Evolutionary conservation across 306 rosid species (phyloP).

Genomic region (Hippophae gyantsensis): DNA sequence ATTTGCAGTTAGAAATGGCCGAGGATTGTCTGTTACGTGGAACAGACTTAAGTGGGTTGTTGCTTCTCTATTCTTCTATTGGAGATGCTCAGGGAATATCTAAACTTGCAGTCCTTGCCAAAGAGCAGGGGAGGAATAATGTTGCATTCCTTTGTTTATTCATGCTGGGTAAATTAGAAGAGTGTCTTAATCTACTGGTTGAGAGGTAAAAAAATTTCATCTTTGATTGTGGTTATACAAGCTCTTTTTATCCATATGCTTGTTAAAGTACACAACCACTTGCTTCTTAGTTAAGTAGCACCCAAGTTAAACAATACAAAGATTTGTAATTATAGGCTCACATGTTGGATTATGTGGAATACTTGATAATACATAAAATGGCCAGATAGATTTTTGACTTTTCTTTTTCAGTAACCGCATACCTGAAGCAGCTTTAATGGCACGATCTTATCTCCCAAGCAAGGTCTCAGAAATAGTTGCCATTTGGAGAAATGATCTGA

Average conservation of each 20-base stretch:
- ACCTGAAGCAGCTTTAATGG: slow-evolving; percentile 98
- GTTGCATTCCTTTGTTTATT: too few relatives aligned
- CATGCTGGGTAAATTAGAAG: too few relatives aligned
- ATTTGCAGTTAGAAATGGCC: slow-evolving; percentile 88
- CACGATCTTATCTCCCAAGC: slow-evolving; percentile 97
- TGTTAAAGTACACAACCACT: too few relatives aligned
- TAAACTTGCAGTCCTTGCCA: slow-evolving; percentile 75
- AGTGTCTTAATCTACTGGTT: not conserved
- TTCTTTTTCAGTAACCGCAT: slow-evolving; percentile 65
- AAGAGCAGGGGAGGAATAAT: too few relatives aligned
- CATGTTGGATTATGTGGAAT: not conserved
- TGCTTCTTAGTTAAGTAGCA: too few relatives aligned
- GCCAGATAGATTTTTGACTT: not conserved
- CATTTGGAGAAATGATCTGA: slow-evolving; percentile 84
- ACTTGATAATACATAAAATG: not conserved
- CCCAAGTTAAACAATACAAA: too few relatives aligned
- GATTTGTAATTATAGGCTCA: too few relatives aligned
- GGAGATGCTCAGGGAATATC: slow-evolving; percentile 87
- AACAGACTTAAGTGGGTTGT: slow-evolving; percentile 81
- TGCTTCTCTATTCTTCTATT: slow-evolving; percentile 87
- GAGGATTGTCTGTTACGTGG: slow-evolving; percentile 81
- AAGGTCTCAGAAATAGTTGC: slow-evolving; percentile 89
- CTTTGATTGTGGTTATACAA: too few relatives aligned
- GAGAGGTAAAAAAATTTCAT: too few relatives aligned
- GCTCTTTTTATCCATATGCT: too few relatives aligned